These are phyloP conservation scores for Nigrospora osmanthi DNA, from an alignment of 2,329 filamentous ascomycete genomes.

Conservation along the genomic window DNA sequence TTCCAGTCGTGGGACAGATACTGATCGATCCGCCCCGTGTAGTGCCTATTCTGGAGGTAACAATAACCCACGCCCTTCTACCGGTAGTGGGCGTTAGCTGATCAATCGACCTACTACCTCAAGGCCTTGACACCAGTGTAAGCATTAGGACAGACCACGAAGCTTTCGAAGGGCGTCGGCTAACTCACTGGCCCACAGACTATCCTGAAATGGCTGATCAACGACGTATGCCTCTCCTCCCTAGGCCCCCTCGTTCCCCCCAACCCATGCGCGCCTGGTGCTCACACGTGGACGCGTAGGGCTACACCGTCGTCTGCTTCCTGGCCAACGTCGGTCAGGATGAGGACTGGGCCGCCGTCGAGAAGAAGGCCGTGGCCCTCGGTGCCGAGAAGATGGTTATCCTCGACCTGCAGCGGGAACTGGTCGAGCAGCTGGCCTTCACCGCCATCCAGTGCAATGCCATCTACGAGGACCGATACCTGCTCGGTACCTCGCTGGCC, in stretches of 20 bases:
- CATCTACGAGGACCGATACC: constrained; percentile 47
- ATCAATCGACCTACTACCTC: background rate
- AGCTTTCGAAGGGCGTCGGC: background rate
- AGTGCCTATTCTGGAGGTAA: constrained; percentile 17
- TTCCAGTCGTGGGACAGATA: background rate
- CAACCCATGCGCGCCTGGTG: constrained; percentile 28
- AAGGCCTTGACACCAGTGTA: background rate
- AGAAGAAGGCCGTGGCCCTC: constrained; percentile 58
- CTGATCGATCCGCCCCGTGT: background rate
- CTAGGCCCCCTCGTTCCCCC: background rate
- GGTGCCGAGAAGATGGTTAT: constrained; percentile 59
- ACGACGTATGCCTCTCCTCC: constrained; percentile 8
- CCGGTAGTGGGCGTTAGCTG: background rate
- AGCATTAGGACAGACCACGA: no score
- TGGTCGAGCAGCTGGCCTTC: constrained; percentile 65
- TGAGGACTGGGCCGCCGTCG: constrained; percentile 66
- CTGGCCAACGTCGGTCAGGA: constrained; percentile 69
- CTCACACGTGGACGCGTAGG: constrained; percentile 13
- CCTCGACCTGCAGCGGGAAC: constrained; percentile 54
- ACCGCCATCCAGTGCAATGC: constrained; percentile 69
- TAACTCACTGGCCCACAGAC: constrained; percentile 13
- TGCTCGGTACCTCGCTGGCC: constrained; percentile 52
- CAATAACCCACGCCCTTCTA: background rate
- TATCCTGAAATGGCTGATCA: constrained; percentile 32
- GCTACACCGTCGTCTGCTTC: constrained; percentile 28